Evolutionary conservation across 2,329 filamentous ascomycete species (phyloP).

Genomic region (Coniochaeta prunicola): DNA sequence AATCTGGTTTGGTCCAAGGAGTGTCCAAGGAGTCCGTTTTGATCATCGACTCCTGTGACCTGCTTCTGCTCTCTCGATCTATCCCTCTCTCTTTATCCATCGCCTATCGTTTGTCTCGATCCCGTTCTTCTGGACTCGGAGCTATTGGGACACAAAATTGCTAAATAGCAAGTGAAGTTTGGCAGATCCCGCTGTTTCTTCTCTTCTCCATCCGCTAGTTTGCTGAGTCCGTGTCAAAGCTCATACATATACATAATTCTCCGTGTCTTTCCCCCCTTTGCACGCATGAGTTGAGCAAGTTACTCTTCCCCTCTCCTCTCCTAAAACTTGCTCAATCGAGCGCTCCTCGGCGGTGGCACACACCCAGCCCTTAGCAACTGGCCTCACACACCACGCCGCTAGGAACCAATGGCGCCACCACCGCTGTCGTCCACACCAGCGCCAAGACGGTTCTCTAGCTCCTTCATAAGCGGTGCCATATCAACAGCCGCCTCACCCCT

Average conservation of each 20-base stretch:
- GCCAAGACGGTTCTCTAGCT: conserved; percentile 8
- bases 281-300: conserved; percentile 4
- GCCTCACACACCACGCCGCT: neutral
- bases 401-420: conserved; percentile 11
- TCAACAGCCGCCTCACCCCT: conserved; percentile 19
- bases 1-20: neutral
- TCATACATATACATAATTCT: neutral
- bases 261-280: neutral
- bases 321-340: conserved; percentile 2
- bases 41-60: neutral
- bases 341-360: neutral
- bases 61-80: neutral
- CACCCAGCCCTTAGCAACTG: neutral
- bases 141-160: neutral
- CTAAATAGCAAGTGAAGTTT: neutral
- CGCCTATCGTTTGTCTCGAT: neutral
- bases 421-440: conserved; percentile 11
- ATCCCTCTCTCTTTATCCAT: neutral
- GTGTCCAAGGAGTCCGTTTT: neutral
- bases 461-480: conserved; percentile 16
- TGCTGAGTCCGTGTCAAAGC: neutral
- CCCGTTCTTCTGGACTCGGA: neutral
- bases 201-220: neutral
- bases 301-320: neutral
- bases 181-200: neutral